These are phyloP conservation scores for Plasmodium falciparum DNA, from an alignment of 169 alveolate species.

Conservation along the genomic window DNA sequence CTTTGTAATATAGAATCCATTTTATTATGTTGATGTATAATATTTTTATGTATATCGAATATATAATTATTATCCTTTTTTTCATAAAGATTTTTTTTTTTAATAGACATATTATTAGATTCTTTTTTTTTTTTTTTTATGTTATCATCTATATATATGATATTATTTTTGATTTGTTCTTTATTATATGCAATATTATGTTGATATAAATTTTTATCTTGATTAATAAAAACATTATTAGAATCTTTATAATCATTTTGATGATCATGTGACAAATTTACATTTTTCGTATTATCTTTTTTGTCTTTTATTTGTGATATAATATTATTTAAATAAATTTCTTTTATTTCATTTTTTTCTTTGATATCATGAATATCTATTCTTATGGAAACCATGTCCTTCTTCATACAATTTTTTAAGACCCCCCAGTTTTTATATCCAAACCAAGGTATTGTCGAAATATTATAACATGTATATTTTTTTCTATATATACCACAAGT, in stretches of 20 bases:
- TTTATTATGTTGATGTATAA: not conserved
- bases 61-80: not conserved
- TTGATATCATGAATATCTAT: slow-evolving; percentile 46
- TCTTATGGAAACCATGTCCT: slow-evolving; percentile 36
- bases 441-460: slow-evolving; percentile 53
- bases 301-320: slow-evolving; percentile 4
- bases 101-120: too few species aligned
- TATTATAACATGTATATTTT: slow-evolving; percentile 23
- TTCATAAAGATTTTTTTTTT: too few species aligned
- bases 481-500: slow-evolving; percentile 38
- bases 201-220: not conserved
- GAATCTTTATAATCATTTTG: not conserved
- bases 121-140: too few species aligned
- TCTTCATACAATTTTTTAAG: slow-evolving; percentile 51
- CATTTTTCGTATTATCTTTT: not conserved
- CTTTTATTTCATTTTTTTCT: slow-evolving; percentile 30
- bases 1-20: too few species aligned
- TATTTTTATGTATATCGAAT: not conserved
- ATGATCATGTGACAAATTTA: not conserved
- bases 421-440: slow-evolving; percentile 55
- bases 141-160: too few species aligned
- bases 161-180: not conserved
- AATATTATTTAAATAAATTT: slow-evolving; percentile 15
- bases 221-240: not conserved
- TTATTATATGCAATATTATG: not conserved